phyloP scores from a whole-genome alignment of 169 alveolate genomes.

The Plasmodium relictum region DNA sequence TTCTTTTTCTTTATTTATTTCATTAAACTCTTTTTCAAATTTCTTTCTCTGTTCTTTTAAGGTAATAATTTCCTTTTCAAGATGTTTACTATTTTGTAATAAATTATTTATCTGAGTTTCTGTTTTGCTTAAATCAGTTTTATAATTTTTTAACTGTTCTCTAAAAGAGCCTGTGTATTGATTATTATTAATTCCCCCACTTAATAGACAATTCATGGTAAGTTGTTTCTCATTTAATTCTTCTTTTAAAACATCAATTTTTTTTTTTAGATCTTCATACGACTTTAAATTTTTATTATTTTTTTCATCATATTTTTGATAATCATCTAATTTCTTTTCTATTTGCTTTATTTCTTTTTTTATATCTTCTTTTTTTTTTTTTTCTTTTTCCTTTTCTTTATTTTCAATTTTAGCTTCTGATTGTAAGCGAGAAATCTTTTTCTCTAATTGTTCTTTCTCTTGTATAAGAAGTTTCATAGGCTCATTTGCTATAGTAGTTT shows the following conservation, averaged over 20 bases:
- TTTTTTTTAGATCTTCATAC: conserved; percentile 33
- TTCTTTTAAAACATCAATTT: conserved; percentile 46
- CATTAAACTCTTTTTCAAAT: conserved; percentile 78
- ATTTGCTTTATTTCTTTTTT: conserved; percentile 78
- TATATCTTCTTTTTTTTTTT: conserved; percentile 80
- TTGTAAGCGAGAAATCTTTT: conserved; percentile 60
- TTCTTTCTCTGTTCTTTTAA: conserved; percentile 71
- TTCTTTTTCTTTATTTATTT: conserved; percentile 80
- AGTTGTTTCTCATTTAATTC: conserved; percentile 59
- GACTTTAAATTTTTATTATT: conserved; percentile 59
- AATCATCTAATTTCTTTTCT: conserved; percentile 80
- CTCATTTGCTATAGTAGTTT: conserved; percentile 61
- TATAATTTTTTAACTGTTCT: conserved; percentile 77
- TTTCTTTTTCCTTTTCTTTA: conserved; percentile 77
- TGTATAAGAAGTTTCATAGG: conserved; percentile 70
- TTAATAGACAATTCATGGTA: conserved; percentile 42
- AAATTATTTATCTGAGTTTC: conserved; percentile 70
- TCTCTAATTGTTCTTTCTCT: conserved; percentile 79
- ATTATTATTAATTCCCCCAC: conserved; percentile 68
- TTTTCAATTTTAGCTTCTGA: conserved; percentile 66
- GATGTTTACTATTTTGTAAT: conserved; percentile 68
- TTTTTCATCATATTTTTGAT: conserved; percentile 79
- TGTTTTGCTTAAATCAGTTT: conserved; percentile 72
- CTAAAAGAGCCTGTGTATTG: conserved; percentile 78
- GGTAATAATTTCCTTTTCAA: conserved; percentile 68